phyloP scores from a whole-genome alignment of 805 yeast genomes.

The Kluyveromyces starmeri region DNA sequence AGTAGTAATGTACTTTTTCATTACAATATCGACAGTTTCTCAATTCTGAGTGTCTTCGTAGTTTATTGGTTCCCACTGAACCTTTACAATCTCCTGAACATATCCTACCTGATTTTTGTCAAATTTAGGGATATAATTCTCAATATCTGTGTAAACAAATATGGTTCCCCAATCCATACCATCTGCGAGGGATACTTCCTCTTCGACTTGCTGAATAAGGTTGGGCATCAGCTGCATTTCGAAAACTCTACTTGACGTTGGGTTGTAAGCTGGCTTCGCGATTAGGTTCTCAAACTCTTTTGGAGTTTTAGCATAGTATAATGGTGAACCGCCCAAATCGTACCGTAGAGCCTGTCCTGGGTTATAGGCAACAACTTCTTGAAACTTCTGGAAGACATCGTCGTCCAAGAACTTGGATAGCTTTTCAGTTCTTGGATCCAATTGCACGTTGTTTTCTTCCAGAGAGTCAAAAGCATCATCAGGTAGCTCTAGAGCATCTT shows the following conservation, averaged over 20 bases:
- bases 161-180: constrained; percentile 99
- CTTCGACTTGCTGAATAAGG: constrained; percentile 74
- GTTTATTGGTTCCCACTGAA: constrained; percentile 62
- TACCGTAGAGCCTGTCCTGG: constrained; percentile 84
- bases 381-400: constrained; percentile 68
- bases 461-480: constrained; percentile 27
- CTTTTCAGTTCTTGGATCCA: constrained; percentile 38
- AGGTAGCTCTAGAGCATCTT: constrained; percentile 38
- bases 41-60: not conserved
- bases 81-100: constrained; percentile 71
- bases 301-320: constrained; percentile 50
- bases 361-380: constrained; percentile 66
- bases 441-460: constrained; percentile 20
- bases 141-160: constrained; percentile 65
- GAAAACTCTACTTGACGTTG: constrained; percentile 51
- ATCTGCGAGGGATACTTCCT: constrained; percentile 37
- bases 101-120: constrained; percentile 69
- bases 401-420: constrained; percentile 58
- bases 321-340: constrained; percentile 69
- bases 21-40: not conserved
- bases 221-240: constrained; percentile 95
- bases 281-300: constrained; percentile 32
- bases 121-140: constrained; percentile 49
- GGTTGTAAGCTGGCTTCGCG: constrained; percentile 55
- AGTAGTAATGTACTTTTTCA: not conserved